These are phyloP conservation scores for Phytophthora ramorum DNA, from an alignment of 352 stramenopile genomes.

Conservation along the genomic window DNA sequence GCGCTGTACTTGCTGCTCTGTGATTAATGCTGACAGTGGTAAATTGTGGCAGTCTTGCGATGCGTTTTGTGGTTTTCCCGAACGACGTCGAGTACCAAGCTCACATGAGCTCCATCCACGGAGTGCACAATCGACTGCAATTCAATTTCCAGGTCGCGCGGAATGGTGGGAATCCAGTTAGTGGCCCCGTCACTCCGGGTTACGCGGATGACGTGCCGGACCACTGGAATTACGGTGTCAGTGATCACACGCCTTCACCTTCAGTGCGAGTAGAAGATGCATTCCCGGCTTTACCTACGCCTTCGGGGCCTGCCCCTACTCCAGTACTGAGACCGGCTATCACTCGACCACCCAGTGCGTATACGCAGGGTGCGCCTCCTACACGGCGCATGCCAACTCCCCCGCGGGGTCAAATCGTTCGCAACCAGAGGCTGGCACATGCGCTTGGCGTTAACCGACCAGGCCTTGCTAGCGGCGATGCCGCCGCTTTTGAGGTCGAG, in stretches of 20 bases:
- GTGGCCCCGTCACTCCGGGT: slow-evolving; percentile 27
- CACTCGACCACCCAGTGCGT: slow-evolving; percentile 32
- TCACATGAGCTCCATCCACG: slow-evolving; percentile 85
- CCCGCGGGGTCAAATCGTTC: slow-evolving; percentile 57
- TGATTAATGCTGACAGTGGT: slow-evolving; percentile 12
- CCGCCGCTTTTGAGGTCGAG: slow-evolving; percentile 75
- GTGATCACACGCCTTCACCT: slow-evolving; percentile 30
- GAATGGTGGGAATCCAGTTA: slow-evolving; percentile 62
- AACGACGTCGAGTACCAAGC: slow-evolving; percentile 89
- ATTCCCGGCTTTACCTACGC: slow-evolving; percentile 68
- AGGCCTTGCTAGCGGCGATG: slow-evolving; percentile 39
- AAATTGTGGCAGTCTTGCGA: slow-evolving; percentile 60
- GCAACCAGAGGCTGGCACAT: slow-evolving; percentile 74
- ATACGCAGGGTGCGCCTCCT: slow-evolving; percentile 22
- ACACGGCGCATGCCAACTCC: slow-evolving; percentile 33
- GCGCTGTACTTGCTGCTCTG: neutral
- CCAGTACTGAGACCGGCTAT: slow-evolving; percentile 55
- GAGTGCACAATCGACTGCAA: slow-evolving; percentile 71
- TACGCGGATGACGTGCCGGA: slow-evolving; percentile 55
- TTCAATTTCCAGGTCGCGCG: slow-evolving; percentile 82
- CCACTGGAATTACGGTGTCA: slow-evolving; percentile 64
- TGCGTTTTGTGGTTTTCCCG: slow-evolving; percentile 88
- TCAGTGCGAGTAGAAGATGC: slow-evolving; percentile 53
- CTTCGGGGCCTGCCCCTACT: slow-evolving; percentile 44
- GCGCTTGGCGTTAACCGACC: slow-evolving; percentile 62